A percentile compares a stretch with the other conserved stretches of the same genome.
Evolutionary conservation across 2,329 filamentous ascomycete species (phyloP).

Genomic region (Calonectria pseudoturangicola): DNA sequence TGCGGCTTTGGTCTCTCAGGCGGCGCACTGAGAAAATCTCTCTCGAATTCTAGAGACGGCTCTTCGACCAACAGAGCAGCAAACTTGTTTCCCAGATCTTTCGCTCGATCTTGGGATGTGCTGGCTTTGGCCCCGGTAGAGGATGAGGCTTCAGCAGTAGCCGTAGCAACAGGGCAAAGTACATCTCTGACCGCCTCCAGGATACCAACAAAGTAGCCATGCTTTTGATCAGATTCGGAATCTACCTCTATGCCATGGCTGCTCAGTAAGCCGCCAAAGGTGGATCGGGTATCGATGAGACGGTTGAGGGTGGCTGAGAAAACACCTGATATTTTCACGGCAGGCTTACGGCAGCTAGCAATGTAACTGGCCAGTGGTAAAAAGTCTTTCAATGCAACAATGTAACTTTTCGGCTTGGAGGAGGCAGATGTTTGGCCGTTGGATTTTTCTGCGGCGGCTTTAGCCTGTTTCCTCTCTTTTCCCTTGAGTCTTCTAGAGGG

Average conservation of each 20-base stretch:
- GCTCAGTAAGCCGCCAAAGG: constrained; percentile 51
- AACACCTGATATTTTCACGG: constrained; percentile 53
- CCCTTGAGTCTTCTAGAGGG: constrained; percentile 51
- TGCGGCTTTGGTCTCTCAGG: neutral
- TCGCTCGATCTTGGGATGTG: neutral
- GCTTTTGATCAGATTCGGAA: constrained; percentile 52
- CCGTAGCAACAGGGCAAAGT: constrained; percentile 51
- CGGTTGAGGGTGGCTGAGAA: constrained; percentile 59
- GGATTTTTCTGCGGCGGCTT: constrained; percentile 26
- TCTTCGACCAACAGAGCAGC: neutral
- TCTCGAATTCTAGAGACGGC: constrained; percentile 4
- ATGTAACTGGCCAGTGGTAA: constrained; percentile 62
- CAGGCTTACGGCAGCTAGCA: constrained; percentile 42
- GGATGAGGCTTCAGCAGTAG: neutral
- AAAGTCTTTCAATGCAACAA: constrained; percentile 61
- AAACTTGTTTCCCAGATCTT: neutral
- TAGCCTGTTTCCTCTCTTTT: constrained; percentile 51
- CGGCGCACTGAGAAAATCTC: constrained; percentile 19
- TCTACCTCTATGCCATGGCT: constrained; percentile 43
- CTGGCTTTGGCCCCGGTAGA: neutral
- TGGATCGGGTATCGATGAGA: constrained; percentile 58
- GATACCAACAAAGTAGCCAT: constrained; percentile 60
- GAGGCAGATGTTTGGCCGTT: neutral
- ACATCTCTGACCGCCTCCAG: constrained; percentile 58
- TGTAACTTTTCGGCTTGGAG: neutral